Conservation (phyloP, 129 eudicot species). For the Helianthus annuus region HanXRQr2.0-SUNRISE NC_035433.2:126548393-126548892, state of each 20-base stretch:
- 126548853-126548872: background rate
- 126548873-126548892: too few species aligned
- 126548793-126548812: background rate
- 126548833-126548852: constrained; percentile 1
- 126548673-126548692: too few species aligned
- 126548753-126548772: background rate
- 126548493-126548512: too few species aligned
- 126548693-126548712: too few species aligned
- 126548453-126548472: too few species aligned
- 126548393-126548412: too few species aligned
- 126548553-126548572: background rate
- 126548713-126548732: too few species aligned
- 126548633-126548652: background rate
- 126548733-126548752: too few species aligned
- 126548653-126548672: too few species aligned
- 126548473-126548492: too few species aligned
- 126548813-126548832: constrained; percentile 7
- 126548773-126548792: background rate
- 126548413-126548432: too few species aligned
- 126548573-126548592: background rate
- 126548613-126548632: background rate
- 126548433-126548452: too few species aligned
- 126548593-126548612: background rate
- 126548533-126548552: background rate
- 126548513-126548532: background rate